These are phyloP conservation scores for Salix udensis DNA, from an alignment of 345 rosid genomes.

Conservation along the genomic window DNA sequence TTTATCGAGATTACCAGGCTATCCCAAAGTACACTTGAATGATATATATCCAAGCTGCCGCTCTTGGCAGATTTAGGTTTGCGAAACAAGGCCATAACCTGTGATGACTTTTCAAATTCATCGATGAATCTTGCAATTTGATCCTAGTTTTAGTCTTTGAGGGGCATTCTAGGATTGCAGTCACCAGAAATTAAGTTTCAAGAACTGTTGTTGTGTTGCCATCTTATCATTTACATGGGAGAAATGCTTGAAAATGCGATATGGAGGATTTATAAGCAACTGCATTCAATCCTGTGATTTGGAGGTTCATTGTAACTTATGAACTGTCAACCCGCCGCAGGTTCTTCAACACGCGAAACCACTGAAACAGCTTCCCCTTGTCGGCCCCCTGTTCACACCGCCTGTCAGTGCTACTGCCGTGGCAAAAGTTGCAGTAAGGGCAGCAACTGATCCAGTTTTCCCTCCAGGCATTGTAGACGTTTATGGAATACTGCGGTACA, in stretches of 20 bases:
- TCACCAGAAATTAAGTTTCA: not conserved
- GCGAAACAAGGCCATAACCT: not conserved
- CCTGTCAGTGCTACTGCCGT: conserved; percentile 46
- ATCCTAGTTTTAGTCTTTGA: not conserved
- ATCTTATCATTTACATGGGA: not conserved
- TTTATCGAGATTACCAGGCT: not conserved
- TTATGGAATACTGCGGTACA: conserved; percentile 42
- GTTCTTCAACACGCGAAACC: conserved; percentile 52
- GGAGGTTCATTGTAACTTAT: not conserved
- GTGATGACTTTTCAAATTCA: not conserved
- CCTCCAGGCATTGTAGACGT: conserved; percentile 54
- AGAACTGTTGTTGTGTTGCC: not conserved
- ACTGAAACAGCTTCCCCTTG: conserved; percentile 47
- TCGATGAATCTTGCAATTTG: too few species aligned
- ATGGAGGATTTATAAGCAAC: not conserved
- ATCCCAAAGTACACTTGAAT: not conserved
- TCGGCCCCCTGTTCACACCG: conserved; percentile 54
- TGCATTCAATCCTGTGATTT: too few species aligned
- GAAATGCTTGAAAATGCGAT: not conserved
- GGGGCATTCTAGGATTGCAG: not conserved
- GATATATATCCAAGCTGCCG: not conserved
- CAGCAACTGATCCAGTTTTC: conserved; percentile 54
- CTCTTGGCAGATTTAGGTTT: not conserved
- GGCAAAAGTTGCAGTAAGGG: conserved; percentile 54
- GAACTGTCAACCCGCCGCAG: conserved; percentile 16